Percentiles rank a stretch among this genome's conserved stretches.
Conservation (phyloP, 768 basidiomycete species). For the Trametes sanguinea region DNA sequence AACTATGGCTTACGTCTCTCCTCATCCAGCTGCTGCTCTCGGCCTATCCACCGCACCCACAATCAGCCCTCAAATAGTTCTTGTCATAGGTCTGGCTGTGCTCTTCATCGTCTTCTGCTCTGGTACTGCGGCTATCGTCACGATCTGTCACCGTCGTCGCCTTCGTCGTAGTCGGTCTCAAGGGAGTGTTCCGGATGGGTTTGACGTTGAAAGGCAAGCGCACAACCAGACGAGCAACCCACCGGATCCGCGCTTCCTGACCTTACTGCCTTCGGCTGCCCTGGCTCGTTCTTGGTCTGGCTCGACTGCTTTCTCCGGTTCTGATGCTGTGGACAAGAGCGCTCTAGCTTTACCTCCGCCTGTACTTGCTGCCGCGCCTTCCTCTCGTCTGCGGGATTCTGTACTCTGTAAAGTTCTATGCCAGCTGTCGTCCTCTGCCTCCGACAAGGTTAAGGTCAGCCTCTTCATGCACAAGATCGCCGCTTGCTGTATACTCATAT, state of each 20-base stretch:
- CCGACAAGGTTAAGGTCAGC: slow-evolving; percentile 11
- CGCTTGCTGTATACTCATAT: background rate
- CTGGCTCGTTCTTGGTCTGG: slow-evolving; percentile 6
- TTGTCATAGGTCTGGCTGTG: slow-evolving; percentile 9
- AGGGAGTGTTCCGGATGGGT: background rate
- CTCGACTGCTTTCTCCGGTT: background rate
- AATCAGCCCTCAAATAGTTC: slow-evolving; percentile 1
- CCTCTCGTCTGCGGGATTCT: slow-evolving; percentile 17
- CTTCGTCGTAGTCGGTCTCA: background rate
- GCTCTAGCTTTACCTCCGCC: slow-evolving; percentile 3
- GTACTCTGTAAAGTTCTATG: slow-evolving; percentile 15
- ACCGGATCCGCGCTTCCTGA: background rate
- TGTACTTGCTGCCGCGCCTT: background rate
- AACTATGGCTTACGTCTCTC: background rate
- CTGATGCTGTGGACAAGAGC: background rate
- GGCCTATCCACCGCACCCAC: slow-evolving; percentile 2
- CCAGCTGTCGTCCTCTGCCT: background rate
- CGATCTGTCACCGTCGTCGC: background rate
- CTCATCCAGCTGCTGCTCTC: background rate
- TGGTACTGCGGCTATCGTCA: background rate
- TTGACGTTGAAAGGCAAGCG: slow-evolving; percentile 7
- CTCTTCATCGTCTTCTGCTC: background rate
- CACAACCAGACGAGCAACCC: background rate
- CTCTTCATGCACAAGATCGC: background rate
- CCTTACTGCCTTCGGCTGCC: background rate